These are phyloP conservation scores for Friedmanniomyces simplex DNA, from an alignment of 495 filamentous ascomycete genomes.

Conservation along the genomic window DNA sequence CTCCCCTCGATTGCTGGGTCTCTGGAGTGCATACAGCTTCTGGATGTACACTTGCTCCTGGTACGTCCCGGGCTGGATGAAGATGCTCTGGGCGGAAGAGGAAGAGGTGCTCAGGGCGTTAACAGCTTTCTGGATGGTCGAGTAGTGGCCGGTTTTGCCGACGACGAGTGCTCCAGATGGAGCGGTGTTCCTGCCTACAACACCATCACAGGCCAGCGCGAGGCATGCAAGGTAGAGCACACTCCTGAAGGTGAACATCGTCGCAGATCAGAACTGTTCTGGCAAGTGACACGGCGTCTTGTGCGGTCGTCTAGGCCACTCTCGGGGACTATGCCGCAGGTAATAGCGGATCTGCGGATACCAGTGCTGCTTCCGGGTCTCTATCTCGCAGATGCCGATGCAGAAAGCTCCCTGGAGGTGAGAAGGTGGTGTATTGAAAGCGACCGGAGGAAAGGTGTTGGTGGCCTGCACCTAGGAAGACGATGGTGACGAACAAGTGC, in stretches of 20 bases:
- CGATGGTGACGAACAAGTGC: background rate
- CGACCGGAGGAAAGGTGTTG: background rate
- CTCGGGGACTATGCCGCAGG: too few relatives aligned
- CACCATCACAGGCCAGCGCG: background rate
- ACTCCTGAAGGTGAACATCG: background rate
- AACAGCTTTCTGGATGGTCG: conserved; percentile 47
- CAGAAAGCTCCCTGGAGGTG: too few relatives aligned
- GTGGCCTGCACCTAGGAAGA: background rate
- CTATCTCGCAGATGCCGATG: too few relatives aligned
- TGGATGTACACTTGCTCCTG: conserved; percentile 29
- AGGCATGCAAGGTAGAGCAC: background rate
- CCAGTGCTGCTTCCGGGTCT: too few relatives aligned
- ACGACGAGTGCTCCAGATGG: conserved; percentile 45
- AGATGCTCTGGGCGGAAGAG: conserved; percentile 46
- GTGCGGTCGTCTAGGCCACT: too few relatives aligned
- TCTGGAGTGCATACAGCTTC: conserved; percentile 18
- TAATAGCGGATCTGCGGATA: too few relatives aligned
- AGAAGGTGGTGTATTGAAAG: too few relatives aligned
- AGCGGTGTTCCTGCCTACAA: conserved; percentile 36
- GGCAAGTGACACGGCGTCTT: too few relatives aligned
- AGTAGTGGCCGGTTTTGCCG: conserved; percentile 36
- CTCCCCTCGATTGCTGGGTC: too few relatives aligned
- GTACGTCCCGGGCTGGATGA: conserved; percentile 44
- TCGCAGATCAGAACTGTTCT: background rate
- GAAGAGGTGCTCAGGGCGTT: conserved; percentile 40